A percentile compares a stretch with the other conserved stretches of the same genome.
Conservation (phyloP, 441 rosid species). For the Brassica balearica region DNA sequence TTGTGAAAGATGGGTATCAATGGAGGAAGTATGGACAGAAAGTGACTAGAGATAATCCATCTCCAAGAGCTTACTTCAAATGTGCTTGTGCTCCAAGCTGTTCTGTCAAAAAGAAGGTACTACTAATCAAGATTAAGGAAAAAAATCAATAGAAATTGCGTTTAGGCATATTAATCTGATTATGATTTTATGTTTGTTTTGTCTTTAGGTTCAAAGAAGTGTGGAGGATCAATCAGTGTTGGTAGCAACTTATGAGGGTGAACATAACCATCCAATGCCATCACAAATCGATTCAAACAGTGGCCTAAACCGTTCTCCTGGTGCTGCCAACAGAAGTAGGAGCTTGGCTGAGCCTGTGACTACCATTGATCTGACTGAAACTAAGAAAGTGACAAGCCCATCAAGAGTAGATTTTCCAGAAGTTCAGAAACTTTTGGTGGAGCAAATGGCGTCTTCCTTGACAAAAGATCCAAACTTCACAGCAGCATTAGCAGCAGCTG, state of each 20-base stretch:
- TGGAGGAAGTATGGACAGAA: too few species aligned
- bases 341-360: slow-evolving; percentile 54
- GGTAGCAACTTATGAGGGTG: slow-evolving; percentile 98
- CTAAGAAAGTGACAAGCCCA: slow-evolving; percentile 52
- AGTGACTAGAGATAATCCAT: too few species aligned
- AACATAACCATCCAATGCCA: slow-evolving; percentile 90
- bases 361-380: slow-evolving; percentile 61
- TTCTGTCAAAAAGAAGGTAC: slow-evolving; percentile 97
- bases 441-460: slow-evolving; percentile 93
- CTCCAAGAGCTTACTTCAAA: too few species aligned
- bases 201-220: slow-evolving; percentile 85
- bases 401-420: slow-evolving; percentile 59
- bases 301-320: slow-evolving; percentile 52
- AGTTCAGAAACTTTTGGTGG: slow-evolving; percentile 72
- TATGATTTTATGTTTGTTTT: neutral
- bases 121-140: neutral
- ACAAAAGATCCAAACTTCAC: slow-evolving; percentile 94
- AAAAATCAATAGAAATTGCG: neutral
- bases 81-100: slow-evolving; percentile 42
- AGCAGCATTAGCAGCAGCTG: slow-evolving; percentile 87
- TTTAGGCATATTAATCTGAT: slow-evolving; percentile 19
- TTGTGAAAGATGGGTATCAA: too few species aligned
- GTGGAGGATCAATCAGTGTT: slow-evolving; percentile 82
- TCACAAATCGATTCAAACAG: slow-evolving; percentile 64
- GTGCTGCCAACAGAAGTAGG: slow-evolving; percentile 47